phyloP scores from a whole-genome alignment of 768 basidiomycete genomes.

The Mycena maculata region DNA sequence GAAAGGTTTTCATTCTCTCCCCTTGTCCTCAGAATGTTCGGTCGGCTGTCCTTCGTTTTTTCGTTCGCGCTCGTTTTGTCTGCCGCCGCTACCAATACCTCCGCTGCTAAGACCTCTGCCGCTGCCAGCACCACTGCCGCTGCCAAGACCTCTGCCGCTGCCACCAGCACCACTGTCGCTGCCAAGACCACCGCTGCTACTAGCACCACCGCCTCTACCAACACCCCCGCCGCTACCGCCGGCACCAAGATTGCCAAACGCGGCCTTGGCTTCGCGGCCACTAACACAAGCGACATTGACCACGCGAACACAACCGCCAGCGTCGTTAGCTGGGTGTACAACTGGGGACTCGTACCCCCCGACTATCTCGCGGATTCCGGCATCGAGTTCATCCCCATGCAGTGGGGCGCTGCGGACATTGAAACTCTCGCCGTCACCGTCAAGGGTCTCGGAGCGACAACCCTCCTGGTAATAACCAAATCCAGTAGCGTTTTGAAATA shows the following conservation, averaged over 20 bases:
- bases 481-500: too few relatives aligned
- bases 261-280: constrained; percentile 56
- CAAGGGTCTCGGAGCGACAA: constrained; percentile 58
- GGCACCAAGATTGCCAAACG: constrained; percentile 57
- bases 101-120: constrained; percentile 36
- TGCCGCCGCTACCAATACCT: constrained; percentile 45
- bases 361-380: constrained; percentile 55
- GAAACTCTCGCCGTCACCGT: constrained; percentile 53
- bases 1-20: constrained; percentile 5
- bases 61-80: constrained; percentile 32
- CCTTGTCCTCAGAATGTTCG: constrained; percentile 42
- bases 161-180: constrained; percentile 40
- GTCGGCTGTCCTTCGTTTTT: constrained; percentile 22
- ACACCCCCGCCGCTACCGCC: constrained; percentile 10
- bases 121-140: background rate
- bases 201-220: constrained; percentile 34
- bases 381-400: constrained; percentile 64
- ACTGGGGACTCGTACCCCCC: constrained; percentile 63
- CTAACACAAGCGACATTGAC: constrained; percentile 51
- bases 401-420: constrained; percentile 59
- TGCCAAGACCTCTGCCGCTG: constrained; percentile 20
- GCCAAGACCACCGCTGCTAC: constrained; percentile 59
- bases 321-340: constrained; percentile 62
- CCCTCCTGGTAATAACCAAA: constrained; percentile 54
- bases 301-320: constrained; percentile 60